Evolutionary conservation across 176 grass and related monocot genomes (phyloP), one percentile per base, ranked within the genome.

Genomic region (Musa beccarii): DNA sequence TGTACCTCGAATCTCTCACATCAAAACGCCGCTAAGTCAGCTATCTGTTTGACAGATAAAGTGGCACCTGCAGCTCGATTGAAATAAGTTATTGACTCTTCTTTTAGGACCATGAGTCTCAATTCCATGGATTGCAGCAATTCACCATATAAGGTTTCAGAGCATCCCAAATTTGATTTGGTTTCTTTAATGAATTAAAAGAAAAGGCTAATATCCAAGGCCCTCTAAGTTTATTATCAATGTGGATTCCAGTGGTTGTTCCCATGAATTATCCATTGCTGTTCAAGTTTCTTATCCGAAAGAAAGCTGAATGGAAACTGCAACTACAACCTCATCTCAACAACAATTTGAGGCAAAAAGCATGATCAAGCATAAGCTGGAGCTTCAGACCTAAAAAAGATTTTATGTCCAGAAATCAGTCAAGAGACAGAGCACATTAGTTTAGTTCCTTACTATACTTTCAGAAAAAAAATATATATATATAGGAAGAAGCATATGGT

Each of bases 71-170:
- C 72, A 75, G 89, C 80, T 78, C 19, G 64, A 76, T 81, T 92
- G 73, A 96, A 86, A 70, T 80, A 75, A 64, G 75, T 66, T 22
- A 72, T 54, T 20, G 86, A 79, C 61, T 96, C 93, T 77, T 96
- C 93, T 74, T 88, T 90, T 83, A 96, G 59, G 70, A 85, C 81
- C 49, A 76, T 86, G 66, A 96, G 69, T 79, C 93, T 96, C 78
- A 92, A 85, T 71, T 92, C 87, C 66, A 96, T 62, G 64, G 93
- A 87, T 79, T 79, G 85, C 69, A 96, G 83, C 68, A 96, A 85
- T 78, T 92, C 85, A 79, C 4, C 34, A 43, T 43, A 43, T 43
- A 43, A 43, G 34, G 34, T 43, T 43, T 96, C 34, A 43, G 34
- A 43, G 34, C 34, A 43, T 43, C 34, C 34, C 6, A 43, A 43